These are phyloP conservation scores for Erysiphe pulchra DNA, from an alignment of 2,329 filamentous ascomycete species.

Conservation along the genomic window DNA sequence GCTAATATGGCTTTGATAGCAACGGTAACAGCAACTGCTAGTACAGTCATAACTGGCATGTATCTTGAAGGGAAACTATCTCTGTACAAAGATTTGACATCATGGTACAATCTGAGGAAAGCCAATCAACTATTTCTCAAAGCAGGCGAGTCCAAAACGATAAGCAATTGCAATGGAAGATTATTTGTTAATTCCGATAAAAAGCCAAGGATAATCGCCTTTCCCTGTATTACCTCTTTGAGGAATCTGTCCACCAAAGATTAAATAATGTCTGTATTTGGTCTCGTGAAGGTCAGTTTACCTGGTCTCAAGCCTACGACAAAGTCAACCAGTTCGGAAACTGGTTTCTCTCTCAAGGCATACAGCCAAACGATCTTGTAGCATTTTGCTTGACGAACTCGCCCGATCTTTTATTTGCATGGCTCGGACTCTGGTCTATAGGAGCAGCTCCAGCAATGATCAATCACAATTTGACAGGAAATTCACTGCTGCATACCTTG, in stretches of 20 bases:
- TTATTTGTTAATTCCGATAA: neutral
- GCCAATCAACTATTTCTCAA: slow-evolving; percentile 20
- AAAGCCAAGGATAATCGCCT: slow-evolving; percentile 20
- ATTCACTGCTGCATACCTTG: slow-evolving; percentile 39
- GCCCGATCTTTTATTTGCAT: slow-evolving; percentile 38
- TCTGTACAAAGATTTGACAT: slow-evolving; percentile 31
- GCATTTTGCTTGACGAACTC: slow-evolving; percentile 42
- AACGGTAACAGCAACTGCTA: slow-evolving; percentile 10
- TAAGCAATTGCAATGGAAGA: slow-evolving; percentile 1
- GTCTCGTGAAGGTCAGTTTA: slow-evolving; percentile 35
- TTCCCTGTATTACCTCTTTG: slow-evolving; percentile 42
- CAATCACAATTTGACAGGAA: slow-evolving; percentile 40
- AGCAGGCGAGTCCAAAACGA: slow-evolving; percentile 18
- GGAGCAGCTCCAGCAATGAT: slow-evolving; percentile 45
- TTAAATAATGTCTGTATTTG: slow-evolving; percentile 35
- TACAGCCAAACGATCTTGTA: slow-evolving; percentile 33
- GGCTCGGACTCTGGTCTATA: slow-evolving; percentile 37
- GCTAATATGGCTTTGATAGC: slow-evolving; percentile 5
- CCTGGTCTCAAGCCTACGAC: slow-evolving; percentile 28
- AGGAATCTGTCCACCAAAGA: slow-evolving; percentile 24
- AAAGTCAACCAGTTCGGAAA: slow-evolving; percentile 33
- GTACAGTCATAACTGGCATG: slow-evolving; percentile 17
- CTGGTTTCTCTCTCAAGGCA: slow-evolving; percentile 31
- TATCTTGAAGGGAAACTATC: slow-evolving; percentile 49
- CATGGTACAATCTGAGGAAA: slow-evolving; percentile 19